Evolutionary conservation across 164 flowering plant genomes (phyloP), one percentile per base, ranked within the genome.

Genomic region (Chloranthus sessilifolius): DNA sequence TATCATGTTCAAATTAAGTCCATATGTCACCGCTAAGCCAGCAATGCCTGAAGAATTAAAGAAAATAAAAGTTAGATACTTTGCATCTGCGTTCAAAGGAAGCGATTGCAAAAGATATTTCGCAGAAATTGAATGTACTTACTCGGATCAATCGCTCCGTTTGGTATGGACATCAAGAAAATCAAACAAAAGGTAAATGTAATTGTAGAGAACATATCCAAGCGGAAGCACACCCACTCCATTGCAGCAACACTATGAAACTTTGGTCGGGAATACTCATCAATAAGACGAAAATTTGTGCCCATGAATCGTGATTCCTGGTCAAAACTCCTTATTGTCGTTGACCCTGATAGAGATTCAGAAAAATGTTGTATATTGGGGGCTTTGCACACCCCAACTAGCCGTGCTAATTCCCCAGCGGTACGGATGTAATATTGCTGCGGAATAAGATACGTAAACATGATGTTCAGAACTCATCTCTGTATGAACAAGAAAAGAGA

Each of bases 11-110:
- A 77, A 45, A 50, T 67, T 77, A 6, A 77, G 66, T 24, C 79
- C 82, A 53, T 74, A 77, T 4, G 77, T 77, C 27, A 72, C 79
- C 10, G 72, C 68, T 40, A 77, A 53, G 8, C 82, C 79, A 27
- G 77, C 82, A 41, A 77, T 43, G 35, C 72, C 79, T 74, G 20
- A 35, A 61, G n/a, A 27, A 43, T 1, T 29, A 23, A 30, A 40
- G 20, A 42, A 22, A 42, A 40, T 40, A 55, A 48, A 33, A 53
- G 27, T 27, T 29, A 22, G 23, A 28, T 30, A 16, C 62, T 12
- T n/a, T n/a, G n/a, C 31, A 33, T 5, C 23, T 15, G 30, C 26
- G 34, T 19, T n/a, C n/a, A n/a, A n/a, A n/a, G n/a, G n/a, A n/a
- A n/a, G n/a, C n/a, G n/a, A n/a, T n/a, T n/a, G n/a, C n/a, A n/a